Conservation (phyloP, 805 yeast species). For the Hanseniaspora hatyaiensis region DNA sequence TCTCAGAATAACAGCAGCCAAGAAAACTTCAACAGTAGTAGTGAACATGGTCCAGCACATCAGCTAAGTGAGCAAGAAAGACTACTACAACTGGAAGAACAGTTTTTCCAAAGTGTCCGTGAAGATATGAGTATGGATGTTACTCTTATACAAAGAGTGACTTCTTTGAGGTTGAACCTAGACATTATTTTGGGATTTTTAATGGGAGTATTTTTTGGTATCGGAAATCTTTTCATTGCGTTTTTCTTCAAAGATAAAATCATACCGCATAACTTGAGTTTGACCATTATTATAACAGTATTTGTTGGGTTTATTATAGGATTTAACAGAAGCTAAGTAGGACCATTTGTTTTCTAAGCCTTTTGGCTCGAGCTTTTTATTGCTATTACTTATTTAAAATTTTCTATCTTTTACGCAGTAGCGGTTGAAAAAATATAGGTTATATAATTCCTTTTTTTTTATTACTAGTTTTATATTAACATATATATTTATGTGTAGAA, state of each 20-base stretch:
- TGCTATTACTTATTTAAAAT: too few relatives aligned
- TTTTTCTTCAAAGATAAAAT: conserved; percentile 36
- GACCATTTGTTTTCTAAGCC: too few relatives aligned
- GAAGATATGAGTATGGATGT: conserved; percentile 39
- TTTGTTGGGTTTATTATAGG: conserved; percentile 59
- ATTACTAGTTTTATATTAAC: conserved; percentile 5
- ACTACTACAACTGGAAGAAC: conserved; percentile 51
- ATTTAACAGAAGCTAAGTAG: conserved; percentile 33
- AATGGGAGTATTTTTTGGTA: conserved; percentile 67
- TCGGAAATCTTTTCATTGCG: conserved; percentile 51
- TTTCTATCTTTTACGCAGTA: too few relatives aligned
- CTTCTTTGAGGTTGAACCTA: conserved; percentile 40
- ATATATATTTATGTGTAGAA: conserved; percentile 1
- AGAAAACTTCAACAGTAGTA: background rate
- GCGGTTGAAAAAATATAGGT: too few relatives aligned
- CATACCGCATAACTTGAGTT: conserved; percentile 50
- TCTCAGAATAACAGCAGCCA: background rate
- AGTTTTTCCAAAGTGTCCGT: conserved; percentile 74
- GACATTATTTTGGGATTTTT: conserved; percentile 60
- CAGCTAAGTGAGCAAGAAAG: conserved; percentile 11
- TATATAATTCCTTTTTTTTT: background rate
- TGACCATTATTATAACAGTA: conserved; percentile 64
- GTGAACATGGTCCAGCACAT: background rate
- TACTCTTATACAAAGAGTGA: conserved; percentile 27
- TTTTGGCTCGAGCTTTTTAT: too few relatives aligned